phyloP scores from a whole-genome alignment of 2,329 filamentous ascomycete species.

The Ophiostoma sp. region DNA sequence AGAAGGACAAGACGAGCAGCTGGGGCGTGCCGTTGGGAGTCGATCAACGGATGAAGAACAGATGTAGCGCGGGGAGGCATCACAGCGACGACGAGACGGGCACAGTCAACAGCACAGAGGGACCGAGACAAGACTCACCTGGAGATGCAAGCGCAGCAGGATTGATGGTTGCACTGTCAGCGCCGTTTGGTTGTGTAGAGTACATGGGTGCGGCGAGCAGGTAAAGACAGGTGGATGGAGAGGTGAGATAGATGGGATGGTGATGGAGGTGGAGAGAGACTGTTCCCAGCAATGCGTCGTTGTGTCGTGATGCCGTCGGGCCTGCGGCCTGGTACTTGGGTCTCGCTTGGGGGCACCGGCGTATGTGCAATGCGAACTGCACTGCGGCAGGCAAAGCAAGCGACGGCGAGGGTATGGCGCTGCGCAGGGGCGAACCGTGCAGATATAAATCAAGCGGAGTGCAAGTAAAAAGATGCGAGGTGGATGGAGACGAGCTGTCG shows the following conservation, averaged over 20 bases:
- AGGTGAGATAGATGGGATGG: slow-evolving; percentile 27
- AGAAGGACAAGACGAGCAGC: not conserved
- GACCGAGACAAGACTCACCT: slow-evolving; percentile 49
- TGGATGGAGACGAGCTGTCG: not conserved
- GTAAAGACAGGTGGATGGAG: not conserved
- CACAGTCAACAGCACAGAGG: not conserved
- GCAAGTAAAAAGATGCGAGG: too few species aligned
- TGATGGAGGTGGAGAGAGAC: slow-evolving; percentile 28
- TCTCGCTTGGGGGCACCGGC: not conserved
- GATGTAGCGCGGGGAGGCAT: not conserved
- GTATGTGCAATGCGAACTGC: slow-evolving; percentile 28
- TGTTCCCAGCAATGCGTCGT: slow-evolving; percentile 43
- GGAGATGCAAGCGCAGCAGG: slow-evolving; percentile 73
- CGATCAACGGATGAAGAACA: not conserved
- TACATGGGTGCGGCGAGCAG: slow-evolving; percentile 38
- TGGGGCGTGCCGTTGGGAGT: not conserved
- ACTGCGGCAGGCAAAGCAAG: slow-evolving; percentile 30
- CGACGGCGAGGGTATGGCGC: slow-evolving; percentile 21
- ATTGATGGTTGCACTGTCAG: slow-evolving; percentile 85
- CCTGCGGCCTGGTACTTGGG: slow-evolving; percentile 30
- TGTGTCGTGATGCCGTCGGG: slow-evolving; percentile 59
- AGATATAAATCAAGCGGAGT: not conserved
- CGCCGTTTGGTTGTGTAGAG: slow-evolving; percentile 63
- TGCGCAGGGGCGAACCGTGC: slow-evolving; percentile 17
- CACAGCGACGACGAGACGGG: slow-evolving; percentile 13